These are phyloP conservation scores for Rauvolfia tetraphylla DNA, from an alignment of 257 asterid species.

Conservation along the genomic window DNA sequence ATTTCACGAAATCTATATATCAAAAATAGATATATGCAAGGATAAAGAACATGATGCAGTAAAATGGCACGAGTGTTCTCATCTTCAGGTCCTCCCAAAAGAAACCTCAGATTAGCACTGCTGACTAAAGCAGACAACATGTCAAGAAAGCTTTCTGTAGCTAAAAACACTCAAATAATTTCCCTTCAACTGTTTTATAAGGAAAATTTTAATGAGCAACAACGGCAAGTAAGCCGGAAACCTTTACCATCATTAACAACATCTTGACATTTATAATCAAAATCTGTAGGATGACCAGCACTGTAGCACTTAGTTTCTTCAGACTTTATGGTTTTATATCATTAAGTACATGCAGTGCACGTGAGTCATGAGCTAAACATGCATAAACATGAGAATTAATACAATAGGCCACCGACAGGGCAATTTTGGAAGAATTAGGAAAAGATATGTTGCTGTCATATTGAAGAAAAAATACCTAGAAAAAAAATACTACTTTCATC, in stretches of 20 bases:
- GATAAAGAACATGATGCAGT: background rate
- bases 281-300: background rate
- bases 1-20: background rate
- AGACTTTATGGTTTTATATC: background rate
- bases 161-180: background rate
- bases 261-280: background rate
- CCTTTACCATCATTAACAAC: background rate
- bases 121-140: background rate
- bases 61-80: background rate
- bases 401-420: background rate
- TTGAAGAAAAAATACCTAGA: too few species aligned
- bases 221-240: background rate
- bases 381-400: background rate
- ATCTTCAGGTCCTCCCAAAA: background rate
- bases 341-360: background rate
- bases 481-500: background rate
- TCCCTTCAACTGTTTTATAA: background rate
- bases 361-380: background rate
- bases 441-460: background rate
- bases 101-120: background rate
- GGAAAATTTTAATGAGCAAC: background rate
- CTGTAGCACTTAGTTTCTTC: background rate
- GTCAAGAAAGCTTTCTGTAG: background rate
- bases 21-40: background rate
- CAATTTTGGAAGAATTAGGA: background rate